Percentiles rank a stretch among this genome's conserved stretches.
These are phyloP conservation scores for Alisma plantagoaquatica DNA, from an alignment of 106 monocot genomes.

Conservation along the genomic window DNA sequence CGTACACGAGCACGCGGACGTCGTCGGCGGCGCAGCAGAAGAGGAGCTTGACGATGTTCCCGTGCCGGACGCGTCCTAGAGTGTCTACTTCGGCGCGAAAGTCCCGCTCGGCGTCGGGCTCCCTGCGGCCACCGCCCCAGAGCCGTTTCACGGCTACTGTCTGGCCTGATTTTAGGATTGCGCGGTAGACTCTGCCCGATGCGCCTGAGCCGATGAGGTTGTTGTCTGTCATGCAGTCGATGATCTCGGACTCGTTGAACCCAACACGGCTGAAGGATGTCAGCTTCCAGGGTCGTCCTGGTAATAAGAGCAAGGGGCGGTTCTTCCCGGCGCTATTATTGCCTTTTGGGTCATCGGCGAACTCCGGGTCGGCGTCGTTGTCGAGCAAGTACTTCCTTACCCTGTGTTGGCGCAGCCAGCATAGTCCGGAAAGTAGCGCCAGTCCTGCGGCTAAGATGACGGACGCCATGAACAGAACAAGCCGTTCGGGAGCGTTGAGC, in stretches of 20 bases:
- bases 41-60: conserved; percentile 56
- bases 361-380: too few species aligned
- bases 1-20: conserved; percentile 30
- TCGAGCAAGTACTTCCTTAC: too few species aligned
- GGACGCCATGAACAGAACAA: conserved; percentile 1
- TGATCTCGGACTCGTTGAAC: conserved; percentile 32
- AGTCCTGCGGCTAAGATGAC: conserved; percentile 13
- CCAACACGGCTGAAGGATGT: conserved; percentile 31
- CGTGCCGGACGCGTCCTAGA: conserved; percentile 40
- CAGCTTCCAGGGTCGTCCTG: conserved; percentile 24
- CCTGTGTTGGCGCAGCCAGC: conserved; percentile 8
- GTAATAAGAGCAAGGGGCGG: too few species aligned
- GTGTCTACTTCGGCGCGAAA: conserved; percentile 47
- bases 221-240: conserved; percentile 20
- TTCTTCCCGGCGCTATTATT: conserved; percentile 8
- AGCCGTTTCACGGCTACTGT: conserved; percentile 44
- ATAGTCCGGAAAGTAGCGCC: conserved; percentile 12
- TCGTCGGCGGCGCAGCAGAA: conserved; percentile 51
- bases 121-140: conserved; percentile 10
- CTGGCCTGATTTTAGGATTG: conserved; percentile 25
- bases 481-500: conserved; percentile 1
- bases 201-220: conserved; percentile 42
- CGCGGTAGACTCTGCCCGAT: conserved; percentile 36
- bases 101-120: conserved; percentile 16
- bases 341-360: too few species aligned